These are phyloP conservation scores for Blastobotrys petasosporus DNA, from an alignment of 1,139 yeast genomes.

Conservation along the genomic window DNA sequence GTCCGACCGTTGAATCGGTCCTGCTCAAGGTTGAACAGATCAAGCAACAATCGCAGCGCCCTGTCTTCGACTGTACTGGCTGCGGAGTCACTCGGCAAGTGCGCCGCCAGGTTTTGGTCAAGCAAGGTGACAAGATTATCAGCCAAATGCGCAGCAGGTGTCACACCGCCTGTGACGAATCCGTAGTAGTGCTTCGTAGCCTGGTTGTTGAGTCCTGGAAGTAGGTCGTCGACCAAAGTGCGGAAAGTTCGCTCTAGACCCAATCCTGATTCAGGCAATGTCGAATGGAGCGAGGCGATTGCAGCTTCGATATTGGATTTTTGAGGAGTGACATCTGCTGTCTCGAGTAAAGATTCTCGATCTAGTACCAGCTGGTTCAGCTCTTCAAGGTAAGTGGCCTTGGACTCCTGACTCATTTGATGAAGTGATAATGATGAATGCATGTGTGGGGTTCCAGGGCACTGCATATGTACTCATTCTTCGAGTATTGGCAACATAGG, in stretches of 20 bases:
- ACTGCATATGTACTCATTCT: too few relatives aligned
- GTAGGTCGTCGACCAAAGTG: slow-evolving; percentile 14
- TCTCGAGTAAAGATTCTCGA: not conserved
- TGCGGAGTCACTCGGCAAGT: slow-evolving; percentile 22
- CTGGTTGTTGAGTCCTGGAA: slow-evolving; percentile 24
- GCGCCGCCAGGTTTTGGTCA: slow-evolving; percentile 23
- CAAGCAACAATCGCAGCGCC: slow-evolving; percentile 22
- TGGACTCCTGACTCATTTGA: slow-evolving; percentile 1
- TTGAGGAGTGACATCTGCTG: slow-evolving; percentile 1
- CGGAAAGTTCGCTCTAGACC: slow-evolving; percentile 18
- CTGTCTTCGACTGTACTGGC: slow-evolving; percentile 22
- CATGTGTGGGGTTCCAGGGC: too few relatives aligned
- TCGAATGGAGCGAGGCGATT: not conserved
- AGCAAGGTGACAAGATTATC: slow-evolving; percentile 23
- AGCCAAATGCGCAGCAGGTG: slow-evolving; percentile 28
- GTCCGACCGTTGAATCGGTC: slow-evolving; percentile 20
- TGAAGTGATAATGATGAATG: too few relatives aligned
- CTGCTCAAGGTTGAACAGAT: slow-evolving; percentile 18
- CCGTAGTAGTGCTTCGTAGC: slow-evolving; percentile 24
- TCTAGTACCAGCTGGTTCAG: not conserved
- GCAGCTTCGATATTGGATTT: not conserved
- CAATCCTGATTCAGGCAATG: slow-evolving; percentile 14
- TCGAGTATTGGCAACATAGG: too few relatives aligned
- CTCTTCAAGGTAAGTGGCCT: not conserved
- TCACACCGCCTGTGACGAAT: slow-evolving; percentile 28